Conservation (phyloP, 164 flowering plant genomes). For the Nymphaea thermarum region DNA sequence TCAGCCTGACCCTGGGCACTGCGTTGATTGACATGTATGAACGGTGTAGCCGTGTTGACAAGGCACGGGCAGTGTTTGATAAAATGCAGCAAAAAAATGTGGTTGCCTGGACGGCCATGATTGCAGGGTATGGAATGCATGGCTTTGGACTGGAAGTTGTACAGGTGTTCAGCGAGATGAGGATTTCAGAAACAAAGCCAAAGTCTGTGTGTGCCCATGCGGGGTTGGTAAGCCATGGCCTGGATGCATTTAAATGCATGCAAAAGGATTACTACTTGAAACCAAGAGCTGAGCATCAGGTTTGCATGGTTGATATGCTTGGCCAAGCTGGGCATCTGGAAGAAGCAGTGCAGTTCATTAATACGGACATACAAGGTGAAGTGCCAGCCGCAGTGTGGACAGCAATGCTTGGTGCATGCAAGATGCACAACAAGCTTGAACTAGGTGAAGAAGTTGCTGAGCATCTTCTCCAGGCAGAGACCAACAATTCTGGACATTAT, state of each 20-base stretch:
- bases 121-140: slow-evolving; percentile 51
- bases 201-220: slow-evolving; percentile 58
- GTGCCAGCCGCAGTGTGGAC: slow-evolving; percentile 52
- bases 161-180: slow-evolving; percentile 36
- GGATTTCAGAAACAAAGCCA: slow-evolving; percentile 22
- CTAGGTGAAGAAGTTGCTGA: slow-evolving; percentile 34
- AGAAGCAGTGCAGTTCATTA: slow-evolving; percentile 31
- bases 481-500: slow-evolving; percentile 28
- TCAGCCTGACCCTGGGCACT: slow-evolving; percentile 33
- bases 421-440: slow-evolving; percentile 22
- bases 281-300: slow-evolving; percentile 50
- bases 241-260: slow-evolving; percentile 19
- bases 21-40: slow-evolving; percentile 58
- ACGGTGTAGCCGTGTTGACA: slow-evolving; percentile 41
- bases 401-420: slow-evolving; percentile 56
- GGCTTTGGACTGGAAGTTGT: slow-evolving; percentile 41
- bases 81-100: slow-evolving; percentile 24
- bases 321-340: slow-evolving; percentile 46
- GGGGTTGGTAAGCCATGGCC: slow-evolving; percentile 37
- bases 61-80: slow-evolving; percentile 33
- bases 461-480: slow-evolving; percentile 36
- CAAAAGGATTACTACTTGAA: slow-evolving; percentile 18
- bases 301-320: slow-evolving; percentile 60
- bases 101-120: slow-evolving; percentile 48
- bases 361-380: slow-evolving; percentile 6